Conservation (phyloP, 1,284 basidiomycete species). For the Tremellales sp. region DNA sequence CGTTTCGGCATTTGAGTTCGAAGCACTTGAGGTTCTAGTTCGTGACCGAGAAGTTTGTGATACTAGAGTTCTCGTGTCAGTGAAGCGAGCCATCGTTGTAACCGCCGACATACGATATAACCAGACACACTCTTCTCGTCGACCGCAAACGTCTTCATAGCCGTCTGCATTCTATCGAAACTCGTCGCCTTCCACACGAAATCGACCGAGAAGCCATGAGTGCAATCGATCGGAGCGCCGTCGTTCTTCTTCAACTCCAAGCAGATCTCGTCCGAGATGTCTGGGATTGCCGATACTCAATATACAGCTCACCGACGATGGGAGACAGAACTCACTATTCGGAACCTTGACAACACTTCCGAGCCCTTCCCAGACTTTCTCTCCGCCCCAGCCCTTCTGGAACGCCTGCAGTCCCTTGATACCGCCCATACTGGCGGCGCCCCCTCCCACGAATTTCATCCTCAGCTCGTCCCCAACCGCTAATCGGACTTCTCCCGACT, state of each 20-base stretch:
- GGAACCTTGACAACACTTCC: conserved; percentile 99
- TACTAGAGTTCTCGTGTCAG: conserved; percentile 58
- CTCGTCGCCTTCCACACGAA: conserved; percentile 99
- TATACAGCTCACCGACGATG: background rate
- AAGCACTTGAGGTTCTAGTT: conserved; percentile 84
- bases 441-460: conserved; percentile 80
- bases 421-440: conserved; percentile 50
- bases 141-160: conserved; percentile 99
- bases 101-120: conserved; percentile 70
- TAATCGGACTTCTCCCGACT: conserved; percentile 94
- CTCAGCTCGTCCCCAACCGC: conserved; percentile 96
- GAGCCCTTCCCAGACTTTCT: conserved; percentile 78
- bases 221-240: conserved; percentile 91
- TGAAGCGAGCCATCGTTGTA: background rate
- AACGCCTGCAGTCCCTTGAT: conserved; percentile 38
- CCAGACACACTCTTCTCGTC: conserved; percentile 99
- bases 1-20: conserved; percentile 65
- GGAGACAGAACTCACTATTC: conserved; percentile 67
- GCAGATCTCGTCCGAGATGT: conserved; percentile 96
- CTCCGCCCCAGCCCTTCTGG: conserved; percentile 54
- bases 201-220: conserved; percentile 91
- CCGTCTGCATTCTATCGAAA: conserved; percentile 97
- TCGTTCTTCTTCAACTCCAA: conserved; percentile 87
- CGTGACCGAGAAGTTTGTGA: conserved; percentile 95
- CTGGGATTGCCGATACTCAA: conserved; percentile 49